phyloP scores from a whole-genome alignment of 2,329 filamentous ascomycete genomes.

The Lachnellula cervina region DNA sequence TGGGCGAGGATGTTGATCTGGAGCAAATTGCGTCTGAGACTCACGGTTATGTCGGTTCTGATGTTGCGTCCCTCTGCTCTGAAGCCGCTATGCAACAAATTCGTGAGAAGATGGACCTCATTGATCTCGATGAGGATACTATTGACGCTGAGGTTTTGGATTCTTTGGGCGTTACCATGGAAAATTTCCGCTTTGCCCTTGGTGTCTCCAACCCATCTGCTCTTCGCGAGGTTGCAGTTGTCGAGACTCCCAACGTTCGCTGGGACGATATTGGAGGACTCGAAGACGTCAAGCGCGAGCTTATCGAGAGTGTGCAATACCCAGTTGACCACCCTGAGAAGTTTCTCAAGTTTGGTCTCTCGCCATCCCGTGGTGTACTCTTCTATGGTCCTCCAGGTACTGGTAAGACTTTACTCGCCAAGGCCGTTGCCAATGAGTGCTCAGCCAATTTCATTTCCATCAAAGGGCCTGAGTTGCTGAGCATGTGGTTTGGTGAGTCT shows the following conservation, averaged over 20 bases:
- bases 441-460: constrained; percentile 99
- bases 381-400: constrained; percentile 99
- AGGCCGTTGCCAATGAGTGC: constrained; percentile 98
- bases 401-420: constrained; percentile 99
- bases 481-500: constrained; percentile 99
- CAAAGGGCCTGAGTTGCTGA: constrained; percentile 96
- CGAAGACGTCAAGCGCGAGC: constrained; percentile 97
- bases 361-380: constrained; percentile 93
- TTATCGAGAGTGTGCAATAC: constrained; percentile 98
- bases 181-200: constrained; percentile 98
- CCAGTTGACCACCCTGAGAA: constrained; percentile 99
- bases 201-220: constrained; percentile 98
- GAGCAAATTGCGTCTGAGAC: constrained; percentile 97
- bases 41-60: constrained; percentile 97
- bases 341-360: constrained; percentile 99
- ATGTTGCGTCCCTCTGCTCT: constrained; percentile 96
- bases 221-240: constrained; percentile 95
- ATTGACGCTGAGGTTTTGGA: constrained; percentile 98
- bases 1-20: constrained; percentile 91
- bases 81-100: constrained; percentile 99
- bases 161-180: constrained; percentile 97
- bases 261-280: constrained; percentile 99
- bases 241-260: constrained; percentile 97
- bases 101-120: constrained; percentile 99
- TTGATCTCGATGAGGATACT: constrained; percentile 97